These are phyloP conservation scores for Tulasnella sp. DNA, from an alignment of 768 basidiomycete genomes.

Conservation along the genomic window DNA sequence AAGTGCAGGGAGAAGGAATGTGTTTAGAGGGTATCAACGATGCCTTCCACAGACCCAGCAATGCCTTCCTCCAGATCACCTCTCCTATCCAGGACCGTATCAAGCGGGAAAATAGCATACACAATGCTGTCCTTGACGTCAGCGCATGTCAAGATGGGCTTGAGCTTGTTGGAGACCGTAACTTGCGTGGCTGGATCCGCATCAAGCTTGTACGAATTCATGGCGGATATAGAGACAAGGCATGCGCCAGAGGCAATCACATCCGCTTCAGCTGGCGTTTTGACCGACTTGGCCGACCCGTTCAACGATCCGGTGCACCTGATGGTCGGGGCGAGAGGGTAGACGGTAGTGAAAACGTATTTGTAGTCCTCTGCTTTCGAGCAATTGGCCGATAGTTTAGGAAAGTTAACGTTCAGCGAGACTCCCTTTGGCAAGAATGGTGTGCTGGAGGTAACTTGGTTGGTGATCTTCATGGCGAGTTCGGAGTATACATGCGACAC, in stretches of 20 bases:
- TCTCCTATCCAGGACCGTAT: neutral
- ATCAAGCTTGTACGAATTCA: slow-evolving; percentile 3
- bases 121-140: neutral
- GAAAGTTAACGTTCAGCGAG: slow-evolving; percentile 24
- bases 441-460: neutral
- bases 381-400: slow-evolving; percentile 6
- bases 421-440: slow-evolving; percentile 13
- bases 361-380: neutral
- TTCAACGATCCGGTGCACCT: neutral
- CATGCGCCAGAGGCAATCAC: neutral
- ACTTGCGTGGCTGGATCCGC: neutral
- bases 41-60: too few species aligned
- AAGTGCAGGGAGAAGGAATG: neutral
- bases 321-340: neutral
- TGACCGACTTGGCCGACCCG: neutral
- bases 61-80: too few species aligned
- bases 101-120: neutral
- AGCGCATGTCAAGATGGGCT: neutral
- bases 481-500: slow-evolving; percentile 5
- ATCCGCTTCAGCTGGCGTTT: neutral
- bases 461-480: slow-evolving; percentile 11
- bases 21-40: neutral
- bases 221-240: slow-evolving; percentile 14
- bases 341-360: slow-evolving; percentile 18
- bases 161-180: neutral